Evolutionary conservation across 2,329 filamentous ascomycete species (phyloP), one percentile per base, ranked within the genome.

Genomic region (Alternaria atra): DNA sequence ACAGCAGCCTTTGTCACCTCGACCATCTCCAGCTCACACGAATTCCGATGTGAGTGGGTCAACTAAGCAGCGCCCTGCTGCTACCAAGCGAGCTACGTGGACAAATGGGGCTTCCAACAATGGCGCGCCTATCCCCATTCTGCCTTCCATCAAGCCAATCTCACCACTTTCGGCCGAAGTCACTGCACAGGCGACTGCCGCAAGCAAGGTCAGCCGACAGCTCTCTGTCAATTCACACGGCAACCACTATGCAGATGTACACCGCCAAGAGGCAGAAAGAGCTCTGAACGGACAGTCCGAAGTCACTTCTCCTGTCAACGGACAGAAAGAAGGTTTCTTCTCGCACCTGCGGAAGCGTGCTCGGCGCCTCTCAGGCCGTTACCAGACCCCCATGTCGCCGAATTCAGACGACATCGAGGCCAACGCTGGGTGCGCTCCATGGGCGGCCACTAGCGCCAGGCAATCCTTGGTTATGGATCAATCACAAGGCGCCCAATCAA

Each of bases 121-220:
- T 65, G 90, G 87, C 63, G 93, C 93, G 50, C 95, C 95, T 5
- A 99, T 99, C 87, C 93, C 93, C 8, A 99, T 99, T 64, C 84
- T 99, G 50, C 95, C 95, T 12, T 97, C 94, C 1, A 97, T 98
- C 71, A 89, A 91, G 66, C 94, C 95, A 12, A 94, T 98, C 52
- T 98, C 95, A 37, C 95, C 95, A n/a, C 80, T 98, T n/a, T 95
- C 94, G 6, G 94, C 97, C 79, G 87, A 93, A 52, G 93, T 97
- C 46, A 97, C 90, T 57, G 95, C 94, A 29, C 93, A 97, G 79
- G 94, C 91, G 53, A 94, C 84, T 17, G 79, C 79, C 32, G 84
- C 84, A 64, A 97, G 95, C 86, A 99, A 99, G 84, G 93, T 98
- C 80, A 94, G 94, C 58, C 89, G 95, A 54, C 95, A 99, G 80